phyloP scores from a whole-genome alignment of 2,329 filamentous ascomycete species.

The Colletotrichum incanum region DNA sequence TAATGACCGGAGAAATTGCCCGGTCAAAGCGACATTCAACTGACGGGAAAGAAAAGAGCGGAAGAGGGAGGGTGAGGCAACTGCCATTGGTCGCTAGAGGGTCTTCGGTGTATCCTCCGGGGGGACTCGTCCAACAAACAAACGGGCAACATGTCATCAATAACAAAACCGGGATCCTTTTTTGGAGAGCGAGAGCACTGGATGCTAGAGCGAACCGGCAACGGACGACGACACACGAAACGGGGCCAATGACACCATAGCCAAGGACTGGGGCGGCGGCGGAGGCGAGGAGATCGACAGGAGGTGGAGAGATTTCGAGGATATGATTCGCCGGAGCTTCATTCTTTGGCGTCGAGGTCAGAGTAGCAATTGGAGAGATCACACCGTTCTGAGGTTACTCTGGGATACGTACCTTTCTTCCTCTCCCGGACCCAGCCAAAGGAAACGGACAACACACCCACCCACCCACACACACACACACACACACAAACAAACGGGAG shows the following conservation, averaged over 20 bases:
- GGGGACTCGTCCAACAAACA: background rate
- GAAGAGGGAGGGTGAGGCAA: background rate
- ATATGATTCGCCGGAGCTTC: conserved; percentile 1
- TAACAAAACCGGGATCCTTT: background rate
- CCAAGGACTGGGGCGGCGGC: conserved; percentile 22
- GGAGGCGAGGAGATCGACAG: conserved; percentile 42
- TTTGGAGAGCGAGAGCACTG: background rate
- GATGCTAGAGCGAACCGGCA: background rate
- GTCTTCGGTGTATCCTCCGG: background rate
- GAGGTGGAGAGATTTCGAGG: conserved; percentile 25
- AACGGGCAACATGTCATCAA: conserved; percentile 5
- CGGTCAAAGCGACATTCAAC: background rate
- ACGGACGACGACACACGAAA: conserved; percentile 1
- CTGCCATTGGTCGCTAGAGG: background rate
- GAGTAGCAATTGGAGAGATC: background rate
- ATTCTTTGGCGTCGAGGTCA: background rate
- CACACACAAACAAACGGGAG: conserved; percentile 1
- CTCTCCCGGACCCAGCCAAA: background rate
- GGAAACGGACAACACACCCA: background rate
- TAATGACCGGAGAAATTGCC: background rate
- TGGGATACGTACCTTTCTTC: background rate
- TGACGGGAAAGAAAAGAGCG: background rate
- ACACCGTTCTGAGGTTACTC: background rate
- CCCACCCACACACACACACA: too few relatives aligned
- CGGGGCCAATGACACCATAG: conserved; percentile 31